phyloP scores from a whole-genome alignment of 208 protist genomes.

The Leishmania arabica region DNA sequence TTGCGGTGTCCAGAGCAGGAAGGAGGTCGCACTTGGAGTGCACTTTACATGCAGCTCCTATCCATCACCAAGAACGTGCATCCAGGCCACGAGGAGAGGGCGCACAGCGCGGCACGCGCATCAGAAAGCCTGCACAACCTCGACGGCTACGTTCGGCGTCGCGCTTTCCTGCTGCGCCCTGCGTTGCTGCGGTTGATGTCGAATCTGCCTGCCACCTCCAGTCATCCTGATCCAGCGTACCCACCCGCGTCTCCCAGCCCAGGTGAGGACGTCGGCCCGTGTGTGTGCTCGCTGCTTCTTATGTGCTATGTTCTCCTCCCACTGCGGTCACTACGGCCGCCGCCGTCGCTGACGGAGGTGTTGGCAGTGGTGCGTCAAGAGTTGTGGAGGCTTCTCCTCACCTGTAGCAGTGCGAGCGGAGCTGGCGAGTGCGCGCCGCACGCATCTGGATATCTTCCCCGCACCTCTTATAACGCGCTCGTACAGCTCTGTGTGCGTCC shows the following conservation, averaged over 20 bases:
- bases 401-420: background rate
- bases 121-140: background rate
- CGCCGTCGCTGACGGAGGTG: background rate
- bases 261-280: slow-evolving; percentile 2
- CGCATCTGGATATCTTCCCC: background rate
- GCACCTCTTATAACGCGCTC: background rate
- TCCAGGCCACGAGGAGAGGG: background rate
- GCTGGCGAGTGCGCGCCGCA: background rate
- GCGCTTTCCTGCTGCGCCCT: background rate
- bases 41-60: slow-evolving; percentile 4
- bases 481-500: slow-evolving; percentile 2
- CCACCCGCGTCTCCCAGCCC: background rate
- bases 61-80: background rate
- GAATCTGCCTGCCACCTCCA: background rate
- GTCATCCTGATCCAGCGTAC: background rate
- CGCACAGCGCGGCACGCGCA: background rate
- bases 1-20: background rate
- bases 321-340: background rate
- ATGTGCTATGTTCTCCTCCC: slow-evolving; percentile 13
- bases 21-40: background rate
- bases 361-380: slow-evolving; percentile 22
- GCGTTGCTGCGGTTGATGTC: slow-evolving; percentile 3
- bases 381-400: slow-evolving; percentile 6
- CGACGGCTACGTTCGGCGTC: background rate
- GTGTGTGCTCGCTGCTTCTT: slow-evolving; percentile 18